These are phyloP conservation scores for Solanum pennellii DNA, from an alignment of 257 asterid species.

Conservation along the genomic window DNA sequence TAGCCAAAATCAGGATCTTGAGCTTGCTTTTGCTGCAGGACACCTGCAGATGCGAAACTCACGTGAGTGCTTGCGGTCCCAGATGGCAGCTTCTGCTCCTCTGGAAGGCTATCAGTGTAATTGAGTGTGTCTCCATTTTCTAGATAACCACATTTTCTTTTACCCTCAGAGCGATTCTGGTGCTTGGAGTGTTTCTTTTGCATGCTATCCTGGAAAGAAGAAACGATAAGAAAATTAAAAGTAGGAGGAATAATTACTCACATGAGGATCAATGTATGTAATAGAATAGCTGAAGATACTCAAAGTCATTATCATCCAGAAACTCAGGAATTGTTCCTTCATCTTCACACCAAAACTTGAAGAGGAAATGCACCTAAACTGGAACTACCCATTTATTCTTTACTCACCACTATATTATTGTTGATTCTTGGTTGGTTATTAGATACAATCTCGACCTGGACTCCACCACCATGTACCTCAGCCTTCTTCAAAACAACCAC, in stretches of 20 bases:
- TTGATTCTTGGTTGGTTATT: conserved; percentile 14
- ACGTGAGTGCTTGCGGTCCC: conserved; percentile 20
- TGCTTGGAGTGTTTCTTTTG: conserved; percentile 35
- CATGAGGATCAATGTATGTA: neutral
- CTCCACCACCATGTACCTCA: conserved; percentile 7
- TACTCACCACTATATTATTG: conserved; percentile 21
- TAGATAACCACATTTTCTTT: conserved; percentile 21
- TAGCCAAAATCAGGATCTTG: conserved; percentile 27
- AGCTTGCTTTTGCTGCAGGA: conserved; percentile 20
- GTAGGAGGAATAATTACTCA: neutral
- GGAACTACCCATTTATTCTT: neutral
- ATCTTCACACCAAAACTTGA: neutral
- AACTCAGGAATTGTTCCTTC: neutral
- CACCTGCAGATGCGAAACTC: conserved; percentile 17
- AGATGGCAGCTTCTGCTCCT: conserved; percentile 22
- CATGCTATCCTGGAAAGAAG: conserved; percentile 35
- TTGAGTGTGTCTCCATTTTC: conserved; percentile 21
- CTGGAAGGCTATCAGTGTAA: conserved; percentile 20
- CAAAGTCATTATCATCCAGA: neutral
- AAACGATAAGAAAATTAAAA: neutral
- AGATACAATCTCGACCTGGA: conserved; percentile 10
- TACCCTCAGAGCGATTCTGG: conserved; percentile 24
- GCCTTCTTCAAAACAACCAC: conserved; percentile 4
- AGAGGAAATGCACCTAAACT: neutral
- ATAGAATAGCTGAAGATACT: neutral